These are phyloP conservation scores for Xylaria hypoxylon DNA, from an alignment of 2,329 filamentous ascomycete species.

Conservation along the genomic window DNA sequence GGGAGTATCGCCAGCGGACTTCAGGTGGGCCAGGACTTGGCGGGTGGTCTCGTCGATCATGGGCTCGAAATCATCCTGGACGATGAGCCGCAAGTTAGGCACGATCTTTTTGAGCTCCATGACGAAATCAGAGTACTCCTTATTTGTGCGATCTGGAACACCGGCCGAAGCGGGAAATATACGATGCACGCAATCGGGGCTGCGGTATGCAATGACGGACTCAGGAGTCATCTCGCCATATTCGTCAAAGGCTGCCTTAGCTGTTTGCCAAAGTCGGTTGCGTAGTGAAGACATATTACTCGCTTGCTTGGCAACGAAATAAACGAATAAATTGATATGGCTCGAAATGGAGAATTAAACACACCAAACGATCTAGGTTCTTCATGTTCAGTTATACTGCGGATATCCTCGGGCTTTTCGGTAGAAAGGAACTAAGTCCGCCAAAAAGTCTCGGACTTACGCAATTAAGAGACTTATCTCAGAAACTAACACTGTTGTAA, in stretches of 20 bases:
- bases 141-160: slow-evolving; percentile 23
- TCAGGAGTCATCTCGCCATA: slow-evolving; percentile 31
- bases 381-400: not conserved
- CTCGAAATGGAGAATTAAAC: not conserved
- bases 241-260: slow-evolving; percentile 26
- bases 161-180: slow-evolving; percentile 26
- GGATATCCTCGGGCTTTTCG: not conserved
- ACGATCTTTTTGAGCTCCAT: slow-evolving; percentile 32
- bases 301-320: not conserved
- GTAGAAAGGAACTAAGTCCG: not conserved
- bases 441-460: not conserved
- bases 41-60: slow-evolving; percentile 25
- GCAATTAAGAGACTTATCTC: slow-evolving; percentile 11
- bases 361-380: not conserved
- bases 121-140: slow-evolving; percentile 31
- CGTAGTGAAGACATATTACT: slow-evolving; percentile 25
- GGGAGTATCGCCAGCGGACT: slow-evolving; percentile 23
- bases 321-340: not conserved
- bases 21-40: slow-evolving; percentile 26
- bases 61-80: slow-evolving; percentile 28
- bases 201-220: slow-evolving; percentile 28
- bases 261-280: slow-evolving; percentile 28
- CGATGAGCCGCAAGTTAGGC: slow-evolving; percentile 26
- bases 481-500: not conserved
- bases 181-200: slow-evolving; percentile 30